Evolutionary conservation across 441 rosid genomes (phyloP).

Genomic region (Adansonia rubrostipa): DNA sequence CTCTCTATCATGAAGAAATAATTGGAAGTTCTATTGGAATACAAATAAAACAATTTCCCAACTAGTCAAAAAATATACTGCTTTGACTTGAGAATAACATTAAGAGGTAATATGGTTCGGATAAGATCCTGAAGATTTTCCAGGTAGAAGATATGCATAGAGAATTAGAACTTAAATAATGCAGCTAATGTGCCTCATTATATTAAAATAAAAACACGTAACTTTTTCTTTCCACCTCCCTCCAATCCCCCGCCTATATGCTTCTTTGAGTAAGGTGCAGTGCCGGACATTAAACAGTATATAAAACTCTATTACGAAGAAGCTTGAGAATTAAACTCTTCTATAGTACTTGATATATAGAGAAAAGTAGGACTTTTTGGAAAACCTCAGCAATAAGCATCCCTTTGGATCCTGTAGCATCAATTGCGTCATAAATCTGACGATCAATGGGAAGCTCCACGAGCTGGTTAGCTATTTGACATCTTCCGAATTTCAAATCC

Average conservation of each 20-base stretch:
- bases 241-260: neutral
- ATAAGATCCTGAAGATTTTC: neutral
- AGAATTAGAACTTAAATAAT: neutral
- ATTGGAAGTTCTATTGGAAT: neutral
- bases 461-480: conserved; percentile 63
- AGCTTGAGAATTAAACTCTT: neutral
- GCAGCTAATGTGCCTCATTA: neutral
- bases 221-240: neutral
- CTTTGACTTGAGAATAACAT: too few species aligned
- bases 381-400: conserved; percentile 69
- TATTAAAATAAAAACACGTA: neutral
- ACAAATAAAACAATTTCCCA: too few species aligned
- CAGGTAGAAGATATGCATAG: neutral
- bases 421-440: conserved; percentile 84
- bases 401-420: conserved; percentile 75
- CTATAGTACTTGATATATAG: neutral
- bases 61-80: too few species aligned
- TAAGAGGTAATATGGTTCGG: neutral
- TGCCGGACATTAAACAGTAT: neutral
- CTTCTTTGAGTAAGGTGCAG: neutral
- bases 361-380: neutral
- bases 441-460: conserved; percentile 81
- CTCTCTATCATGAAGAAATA: neutral
- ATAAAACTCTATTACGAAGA: neutral
- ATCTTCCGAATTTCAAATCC: conserved; percentile 64